phyloP scores from a whole-genome alignment of 148 eudicot species.

The Vaccinium vitisidaea region DNA sequence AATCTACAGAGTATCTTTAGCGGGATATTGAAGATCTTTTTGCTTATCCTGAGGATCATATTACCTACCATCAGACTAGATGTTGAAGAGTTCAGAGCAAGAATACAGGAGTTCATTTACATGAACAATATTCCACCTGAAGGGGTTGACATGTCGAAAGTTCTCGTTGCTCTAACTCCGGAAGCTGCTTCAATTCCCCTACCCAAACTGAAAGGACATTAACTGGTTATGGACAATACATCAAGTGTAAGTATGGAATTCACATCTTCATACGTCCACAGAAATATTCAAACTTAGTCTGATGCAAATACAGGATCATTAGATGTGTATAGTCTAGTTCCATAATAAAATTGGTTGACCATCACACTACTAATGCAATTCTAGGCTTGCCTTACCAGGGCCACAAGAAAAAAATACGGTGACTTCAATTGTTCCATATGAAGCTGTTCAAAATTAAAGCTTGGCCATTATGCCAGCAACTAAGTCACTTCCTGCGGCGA shows the following conservation, averaged over 20 bases:
- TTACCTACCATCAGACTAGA: constrained; percentile 84
- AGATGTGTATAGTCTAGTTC: not conserved
- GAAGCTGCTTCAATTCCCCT: constrained; percentile 89
- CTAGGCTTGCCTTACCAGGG: constrained; percentile 83
- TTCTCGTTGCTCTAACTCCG: constrained; percentile 71
- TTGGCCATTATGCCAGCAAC: not conserved
- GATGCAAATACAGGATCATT: not conserved
- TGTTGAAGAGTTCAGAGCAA: constrained; percentile 63
- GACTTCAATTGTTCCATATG: constrained; percentile 28
- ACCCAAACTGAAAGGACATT: constrained; percentile 82
- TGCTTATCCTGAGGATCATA: constrained; percentile 70
- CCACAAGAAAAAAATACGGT: constrained; percentile 73
- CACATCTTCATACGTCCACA: not conserved
- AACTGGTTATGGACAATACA: constrained; percentile 86
- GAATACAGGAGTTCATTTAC: constrained; percentile 50
- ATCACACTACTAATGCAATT: constrained; percentile 38
- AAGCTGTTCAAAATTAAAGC: constrained; percentile 7
- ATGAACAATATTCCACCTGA: constrained; percentile 52
- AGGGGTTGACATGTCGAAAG: constrained; percentile 63
- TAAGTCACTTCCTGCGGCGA: not conserved
- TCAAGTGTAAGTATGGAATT: constrained; percentile 95
- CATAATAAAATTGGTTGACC: not conserved
- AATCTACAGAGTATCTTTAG: constrained; percentile 13
- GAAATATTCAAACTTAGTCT: not conserved
- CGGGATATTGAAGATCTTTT: constrained; percentile 64